These are phyloP conservation scores for Hypoxylon lienhwacheense DNA, from an alignment of 495 filamentous ascomycete species.

Conservation along the genomic window DNA sequence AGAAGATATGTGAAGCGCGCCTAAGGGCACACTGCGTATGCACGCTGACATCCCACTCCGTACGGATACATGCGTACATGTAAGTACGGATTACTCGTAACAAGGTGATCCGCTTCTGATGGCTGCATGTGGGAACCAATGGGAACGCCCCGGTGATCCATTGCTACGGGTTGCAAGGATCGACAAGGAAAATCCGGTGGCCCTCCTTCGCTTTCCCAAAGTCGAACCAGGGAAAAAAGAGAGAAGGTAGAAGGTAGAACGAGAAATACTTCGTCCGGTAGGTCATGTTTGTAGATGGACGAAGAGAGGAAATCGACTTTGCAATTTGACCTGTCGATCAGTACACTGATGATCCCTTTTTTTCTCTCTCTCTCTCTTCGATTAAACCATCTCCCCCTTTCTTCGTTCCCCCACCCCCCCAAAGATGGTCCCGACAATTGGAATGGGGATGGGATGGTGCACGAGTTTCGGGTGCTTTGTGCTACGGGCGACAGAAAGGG, in stretches of 20 bases:
- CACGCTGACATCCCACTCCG: constrained; percentile 27
- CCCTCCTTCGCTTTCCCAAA: constrained; percentile 10
- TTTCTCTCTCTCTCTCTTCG: background rate
- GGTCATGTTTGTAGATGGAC: constrained; percentile 9
- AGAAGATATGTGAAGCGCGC: too few species aligned
- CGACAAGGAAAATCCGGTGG: constrained; percentile 22
- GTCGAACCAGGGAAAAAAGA: too few species aligned
- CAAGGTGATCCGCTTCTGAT: constrained; percentile 28
- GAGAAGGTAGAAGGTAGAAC: too few species aligned
- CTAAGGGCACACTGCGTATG: too few species aligned
- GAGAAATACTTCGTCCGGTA: constrained; percentile 6
- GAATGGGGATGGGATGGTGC: background rate
- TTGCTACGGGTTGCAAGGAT: constrained; percentile 33
- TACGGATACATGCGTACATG: constrained; percentile 18
- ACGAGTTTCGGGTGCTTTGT: constrained; percentile 20
- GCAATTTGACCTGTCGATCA: constrained; percentile 20
- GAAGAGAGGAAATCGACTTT: constrained; percentile 3
- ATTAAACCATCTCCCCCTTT: background rate
- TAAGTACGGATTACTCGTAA: constrained; percentile 11
- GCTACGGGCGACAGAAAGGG: constrained; percentile 5
- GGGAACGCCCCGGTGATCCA: constrained; percentile 29
- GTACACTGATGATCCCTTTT: background rate
- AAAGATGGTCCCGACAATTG: too few species aligned
- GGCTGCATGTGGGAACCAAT: constrained; percentile 31
- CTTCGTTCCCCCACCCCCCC: too few species aligned